A percentile compares a stretch with the other conserved stretches of the same genome.
Evolutionary conservation across 2,329 filamentous ascomycete species (phyloP).

Genomic region (Didymella keratinophila): DNA sequence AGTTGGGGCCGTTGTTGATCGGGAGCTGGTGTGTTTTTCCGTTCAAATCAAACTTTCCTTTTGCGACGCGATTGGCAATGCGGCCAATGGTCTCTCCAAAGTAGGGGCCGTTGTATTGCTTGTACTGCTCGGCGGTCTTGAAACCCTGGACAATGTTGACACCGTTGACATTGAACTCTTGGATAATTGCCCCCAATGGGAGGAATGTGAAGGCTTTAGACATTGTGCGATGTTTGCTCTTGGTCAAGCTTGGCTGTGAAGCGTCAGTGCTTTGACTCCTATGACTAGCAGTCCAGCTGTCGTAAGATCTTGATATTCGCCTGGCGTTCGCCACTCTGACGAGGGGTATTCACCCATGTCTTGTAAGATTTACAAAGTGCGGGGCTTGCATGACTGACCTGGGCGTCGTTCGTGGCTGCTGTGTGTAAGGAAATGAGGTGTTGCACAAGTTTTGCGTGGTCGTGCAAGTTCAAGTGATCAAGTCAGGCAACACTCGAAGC

Average conservation of each 20-base stretch:
- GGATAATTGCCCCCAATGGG: conserved; percentile 79
- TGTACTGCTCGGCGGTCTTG: conserved; percentile 76
- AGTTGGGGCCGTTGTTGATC: conserved; percentile 80
- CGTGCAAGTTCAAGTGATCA: neutral
- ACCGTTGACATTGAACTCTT: conserved; percentile 79
- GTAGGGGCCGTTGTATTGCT: conserved; percentile 75
- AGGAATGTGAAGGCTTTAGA: conserved; percentile 65
- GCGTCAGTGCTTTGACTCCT: conserved; percentile 1
- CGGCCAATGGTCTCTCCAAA: conserved; percentile 95
- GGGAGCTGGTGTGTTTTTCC: conserved; percentile 72
- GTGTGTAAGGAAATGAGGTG: neutral
- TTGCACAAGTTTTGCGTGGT: neutral
- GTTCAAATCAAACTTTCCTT: conserved; percentile 79
- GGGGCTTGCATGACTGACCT: conserved; percentile 31
- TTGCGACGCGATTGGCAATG: conserved; percentile 79
- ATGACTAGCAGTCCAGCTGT: neutral
- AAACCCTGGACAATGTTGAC: conserved; percentile 91
- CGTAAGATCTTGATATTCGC: neutral
- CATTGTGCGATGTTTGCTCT: conserved; percentile 30
- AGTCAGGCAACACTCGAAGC: neutral
- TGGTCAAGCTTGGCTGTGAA: conserved; percentile 1
- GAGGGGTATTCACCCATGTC: conserved; percentile 17
- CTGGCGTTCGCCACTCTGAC: neutral
- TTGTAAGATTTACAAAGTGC: conserved; percentile 11
- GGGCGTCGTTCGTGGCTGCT: conserved; percentile 5